These are phyloP conservation scores for Colletotrichum truncatum DNA, from an alignment of 2,329 filamentous ascomycete genomes.

Conservation along the genomic window DNA sequence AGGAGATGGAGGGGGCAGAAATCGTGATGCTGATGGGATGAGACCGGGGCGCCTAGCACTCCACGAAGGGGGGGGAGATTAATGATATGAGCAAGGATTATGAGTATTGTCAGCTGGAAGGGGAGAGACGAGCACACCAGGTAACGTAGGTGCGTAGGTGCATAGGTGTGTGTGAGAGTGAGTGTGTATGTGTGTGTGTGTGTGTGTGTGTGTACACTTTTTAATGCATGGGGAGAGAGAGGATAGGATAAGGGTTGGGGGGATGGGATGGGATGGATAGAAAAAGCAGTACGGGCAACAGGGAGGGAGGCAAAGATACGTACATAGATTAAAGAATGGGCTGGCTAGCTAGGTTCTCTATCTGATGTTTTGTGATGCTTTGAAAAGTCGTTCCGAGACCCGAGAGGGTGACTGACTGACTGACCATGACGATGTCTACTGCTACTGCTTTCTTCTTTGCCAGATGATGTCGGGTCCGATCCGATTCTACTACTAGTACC, in stretches of 20 bases:
- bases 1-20: not conserved
- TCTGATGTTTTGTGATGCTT: no score
- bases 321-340: not conserved
- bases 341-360: no score
- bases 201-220: not conserved
- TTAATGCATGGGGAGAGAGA: conserved; percentile 1
- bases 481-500: no score
- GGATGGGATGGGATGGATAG: conserved; percentile 4
- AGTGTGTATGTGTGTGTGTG: conserved; percentile 2
- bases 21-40: conserved; percentile 8
- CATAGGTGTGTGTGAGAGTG: not conserved
- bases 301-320: conserved; percentile 19
- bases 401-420: no score
- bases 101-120: not conserved
- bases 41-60: not conserved
- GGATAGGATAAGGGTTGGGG: not conserved
- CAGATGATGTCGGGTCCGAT: no score
- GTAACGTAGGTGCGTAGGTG: not conserved
- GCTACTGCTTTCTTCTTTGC: no score
- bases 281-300: no score
- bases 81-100: conserved; percentile 15
- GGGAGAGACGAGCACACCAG: not conserved
- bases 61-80: not conserved
- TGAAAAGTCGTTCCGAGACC: no score
- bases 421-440: no score